Evolutionary conservation across 371 early-diverging fungal genomes (phyloP).

Genomic region (Mucor irregularis): DNA sequence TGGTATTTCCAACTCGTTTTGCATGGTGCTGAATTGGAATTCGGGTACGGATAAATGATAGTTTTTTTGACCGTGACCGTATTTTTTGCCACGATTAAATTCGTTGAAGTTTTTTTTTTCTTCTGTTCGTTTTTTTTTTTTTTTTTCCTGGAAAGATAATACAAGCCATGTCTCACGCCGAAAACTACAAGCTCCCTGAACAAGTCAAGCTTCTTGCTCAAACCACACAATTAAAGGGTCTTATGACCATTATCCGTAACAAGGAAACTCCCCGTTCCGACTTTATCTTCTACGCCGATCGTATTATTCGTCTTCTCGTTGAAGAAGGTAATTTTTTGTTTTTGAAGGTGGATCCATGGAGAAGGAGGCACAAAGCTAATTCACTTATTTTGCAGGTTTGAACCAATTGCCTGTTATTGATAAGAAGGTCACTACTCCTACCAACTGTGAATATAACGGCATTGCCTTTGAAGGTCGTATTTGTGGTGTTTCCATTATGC

Average conservation of each 20-base stretch:
- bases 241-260: slow-evolving; percentile 86
- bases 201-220: slow-evolving; percentile 73
- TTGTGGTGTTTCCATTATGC: slow-evolving; percentile 95
- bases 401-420: slow-evolving; percentile 88
- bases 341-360: neutral
- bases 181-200: slow-evolving; percentile 47
- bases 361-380: neutral
- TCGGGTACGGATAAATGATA: no score
- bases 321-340: slow-evolving; percentile 70
- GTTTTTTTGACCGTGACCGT: no score
- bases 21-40: no score
- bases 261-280: slow-evolving; percentile 80
- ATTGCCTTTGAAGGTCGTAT: slow-evolving; percentile 85
- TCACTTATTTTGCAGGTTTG: slow-evolving; percentile 55
- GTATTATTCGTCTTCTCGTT: slow-evolving; percentile 88
- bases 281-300: slow-evolving; percentile 93
- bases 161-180: slow-evolving; percentile 9
- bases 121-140: neutral
- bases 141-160: neutral
- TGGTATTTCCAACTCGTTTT: no score
- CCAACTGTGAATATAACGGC: slow-evolving; percentile 72
- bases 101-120: neutral
- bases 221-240: slow-evolving; percentile 78
- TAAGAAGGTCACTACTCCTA: slow-evolving; percentile 78
- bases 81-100: no score